Evolutionary conservation across 768 basidiomycete genomes (phyloP), one percentile per base, ranked within the genome.

Genomic region (Leucocoprinus birnbaumii): DNA sequence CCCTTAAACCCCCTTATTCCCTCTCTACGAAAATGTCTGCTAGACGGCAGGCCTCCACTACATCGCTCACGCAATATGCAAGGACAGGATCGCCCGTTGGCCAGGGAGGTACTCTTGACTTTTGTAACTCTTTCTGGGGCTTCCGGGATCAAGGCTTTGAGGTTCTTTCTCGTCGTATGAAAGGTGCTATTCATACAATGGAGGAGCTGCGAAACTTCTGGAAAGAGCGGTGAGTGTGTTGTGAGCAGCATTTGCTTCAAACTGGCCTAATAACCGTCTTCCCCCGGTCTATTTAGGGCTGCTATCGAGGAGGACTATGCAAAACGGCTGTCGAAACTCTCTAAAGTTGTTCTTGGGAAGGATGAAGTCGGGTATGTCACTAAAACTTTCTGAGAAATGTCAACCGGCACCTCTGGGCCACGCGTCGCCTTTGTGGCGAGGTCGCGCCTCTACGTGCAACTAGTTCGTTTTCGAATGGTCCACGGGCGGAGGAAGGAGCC

Each of bases 111-210:
- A 83, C 84, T 9, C 70, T 85, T 63, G 93, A 97, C 72, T 98
- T 94, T 72, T 98, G 95, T 71, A 99, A 98, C 71, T 84, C 93
- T 2, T 98, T 98, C 74, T 98, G 97, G 97, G 93, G 93, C 10
- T 62, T 79, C 18, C 82, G 78, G 25, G 94, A 97, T 75, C 87
- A 80, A 37, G 94, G 94, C 14, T 93, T 91, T 58, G 92, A 96
- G 63, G 92, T 95, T 43, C 76, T 98, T 27, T 89, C 92, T 67
- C 87, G 93, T 27, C 82, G 93, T 58, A 89, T 96, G 85, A 80
- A 93, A 8, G 92, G 91, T 18, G 91, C 89, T 13, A 69, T 80
- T 16, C 80, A 91, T 68, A 94, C 94, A 1, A 84, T 90, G 74
- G 96, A 98, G 46, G 97, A 98, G 59, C 66, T 98, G 47, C 81